phyloP scores from a whole-genome alignment of 805 yeast species.

The Yarrowia sp. region DNA sequence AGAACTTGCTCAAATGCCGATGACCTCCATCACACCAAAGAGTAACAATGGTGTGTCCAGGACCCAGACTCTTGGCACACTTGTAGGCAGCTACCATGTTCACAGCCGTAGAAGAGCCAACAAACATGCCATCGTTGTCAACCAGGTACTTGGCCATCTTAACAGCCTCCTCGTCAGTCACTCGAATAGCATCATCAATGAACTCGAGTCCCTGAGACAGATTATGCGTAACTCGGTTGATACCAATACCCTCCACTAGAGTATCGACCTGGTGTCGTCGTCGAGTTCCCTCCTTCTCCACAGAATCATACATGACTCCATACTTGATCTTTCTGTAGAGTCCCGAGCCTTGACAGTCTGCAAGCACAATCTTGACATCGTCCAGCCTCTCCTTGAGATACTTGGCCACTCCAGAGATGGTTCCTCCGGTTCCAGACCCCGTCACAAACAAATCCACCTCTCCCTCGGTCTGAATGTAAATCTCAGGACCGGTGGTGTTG shows the following conservation, averaged over 20 bases:
- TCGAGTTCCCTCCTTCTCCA: conserved; percentile 90
- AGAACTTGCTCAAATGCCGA: conserved; percentile 88
- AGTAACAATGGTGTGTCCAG: conserved; percentile 77
- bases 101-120: conserved; percentile 93
- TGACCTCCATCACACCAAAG: conserved; percentile 93
- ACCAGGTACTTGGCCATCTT: conserved; percentile 87
- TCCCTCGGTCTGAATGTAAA: conserved; percentile 71
- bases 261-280: conserved; percentile 97
- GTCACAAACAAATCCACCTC: conserved; percentile 77
- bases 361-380: conserved; percentile 63
- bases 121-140: conserved; percentile 84
- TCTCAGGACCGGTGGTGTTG: conserved; percentile 89
- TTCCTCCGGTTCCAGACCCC: conserved; percentile 98
- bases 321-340: conserved; percentile 80
- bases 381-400: conserved; percentile 65
- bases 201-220: conserved; percentile 71
- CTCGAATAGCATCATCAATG: conserved; percentile 81
- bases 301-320: conserved; percentile 93
- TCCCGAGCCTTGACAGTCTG: conserved; percentile 98
- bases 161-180: conserved; percentile 79
- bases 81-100: conserved; percentile 88
- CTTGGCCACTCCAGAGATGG: conserved; percentile 88
- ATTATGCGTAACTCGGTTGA: conserved; percentile 84
- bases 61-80: conserved; percentile 58
- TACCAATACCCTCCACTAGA: conserved; percentile 89